Conservation (phyloP, 1,139 yeast genomes). For the Zygosaccharomyces pseudobailii region DNA sequence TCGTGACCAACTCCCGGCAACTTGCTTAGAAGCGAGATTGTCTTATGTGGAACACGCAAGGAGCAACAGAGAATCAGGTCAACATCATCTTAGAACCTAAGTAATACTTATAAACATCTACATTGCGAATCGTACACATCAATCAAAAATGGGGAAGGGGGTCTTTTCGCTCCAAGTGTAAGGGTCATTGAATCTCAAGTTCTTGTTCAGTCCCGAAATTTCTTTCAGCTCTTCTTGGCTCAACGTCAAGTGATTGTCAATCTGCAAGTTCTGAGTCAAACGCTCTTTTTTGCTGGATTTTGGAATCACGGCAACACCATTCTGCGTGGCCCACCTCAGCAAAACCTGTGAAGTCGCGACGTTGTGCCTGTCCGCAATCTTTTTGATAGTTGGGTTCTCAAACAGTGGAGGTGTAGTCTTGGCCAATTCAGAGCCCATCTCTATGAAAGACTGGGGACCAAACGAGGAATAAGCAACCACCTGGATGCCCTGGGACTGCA, state of each 20-base stretch:
- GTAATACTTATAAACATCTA: neutral
- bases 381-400: constrained; percentile 46
- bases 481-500: constrained; percentile 56
- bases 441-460: constrained; percentile 73
- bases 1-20: neutral
- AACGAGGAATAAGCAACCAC: constrained; percentile 84
- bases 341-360: constrained; percentile 59
- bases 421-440: constrained; percentile 52
- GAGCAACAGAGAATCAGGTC: neutral
- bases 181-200: constrained; percentile 82
- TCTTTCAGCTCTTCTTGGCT: constrained; percentile 49
- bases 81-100: neutral
- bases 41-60: neutral
- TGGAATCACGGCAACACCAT: constrained; percentile 69
- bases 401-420: constrained; percentile 51
- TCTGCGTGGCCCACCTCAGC: constrained; percentile 78
- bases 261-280: constrained; percentile 51
- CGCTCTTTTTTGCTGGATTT: constrained; percentile 64
- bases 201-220: constrained; percentile 55
- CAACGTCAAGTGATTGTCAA: constrained; percentile 48
- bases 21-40: neutral
- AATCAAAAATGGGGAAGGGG: constrained; percentile 35
- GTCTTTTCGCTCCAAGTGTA: constrained; percentile 52
- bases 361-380: constrained; percentile 51
- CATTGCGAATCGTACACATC: neutral